A percentile compares a stretch with the other conserved stretches of the same genome.
Evolutionary conservation across 2,329 filamentous ascomycete species (phyloP).

Genomic region (Xylaria sp.): DNA sequence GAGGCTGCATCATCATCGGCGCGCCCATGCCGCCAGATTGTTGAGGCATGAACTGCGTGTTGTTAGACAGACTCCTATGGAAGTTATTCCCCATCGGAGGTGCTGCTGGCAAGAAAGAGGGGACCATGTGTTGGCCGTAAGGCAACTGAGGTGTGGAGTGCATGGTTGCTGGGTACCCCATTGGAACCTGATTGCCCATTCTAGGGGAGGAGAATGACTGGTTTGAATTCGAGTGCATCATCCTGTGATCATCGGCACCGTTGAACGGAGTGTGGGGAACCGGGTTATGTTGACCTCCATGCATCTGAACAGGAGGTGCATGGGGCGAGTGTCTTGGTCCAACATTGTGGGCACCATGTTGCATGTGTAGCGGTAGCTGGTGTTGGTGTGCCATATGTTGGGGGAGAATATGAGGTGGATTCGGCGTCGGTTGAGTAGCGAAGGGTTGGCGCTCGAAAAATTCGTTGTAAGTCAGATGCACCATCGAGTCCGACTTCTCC

Average conservation of each 20-base stretch:
- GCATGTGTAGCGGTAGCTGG: conserved; percentile 82
- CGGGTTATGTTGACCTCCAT: conserved; percentile 73
- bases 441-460: conserved; percentile 75
- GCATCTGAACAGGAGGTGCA: conserved; percentile 78
- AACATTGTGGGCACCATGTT: conserved; percentile 72
- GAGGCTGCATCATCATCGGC: conserved; percentile 82
- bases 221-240: conserved; percentile 84
- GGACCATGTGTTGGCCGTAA: conserved; percentile 74
- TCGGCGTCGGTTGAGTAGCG: conserved; percentile 69
- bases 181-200: conserved; percentile 70
- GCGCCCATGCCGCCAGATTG: conserved; percentile 74
- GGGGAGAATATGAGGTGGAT: conserved; percentile 70
- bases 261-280: conserved; percentile 70
- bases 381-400: conserved; percentile 77
- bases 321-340: conserved; percentile 73
- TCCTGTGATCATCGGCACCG: conserved; percentile 81
- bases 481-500: conserved; percentile 70
- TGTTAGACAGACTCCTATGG: conserved; percentile 73
- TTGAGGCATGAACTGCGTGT: conserved; percentile 72
- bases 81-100: conserved; percentile 74
- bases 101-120: conserved; percentile 71
- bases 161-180: conserved; percentile 72
- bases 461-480: conserved; percentile 73
- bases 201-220: conserved; percentile 88
- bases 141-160: conserved; percentile 71